phyloP scores from a whole-genome alignment of 148 eudicot species.

The Oxyria digyna region DNA sequence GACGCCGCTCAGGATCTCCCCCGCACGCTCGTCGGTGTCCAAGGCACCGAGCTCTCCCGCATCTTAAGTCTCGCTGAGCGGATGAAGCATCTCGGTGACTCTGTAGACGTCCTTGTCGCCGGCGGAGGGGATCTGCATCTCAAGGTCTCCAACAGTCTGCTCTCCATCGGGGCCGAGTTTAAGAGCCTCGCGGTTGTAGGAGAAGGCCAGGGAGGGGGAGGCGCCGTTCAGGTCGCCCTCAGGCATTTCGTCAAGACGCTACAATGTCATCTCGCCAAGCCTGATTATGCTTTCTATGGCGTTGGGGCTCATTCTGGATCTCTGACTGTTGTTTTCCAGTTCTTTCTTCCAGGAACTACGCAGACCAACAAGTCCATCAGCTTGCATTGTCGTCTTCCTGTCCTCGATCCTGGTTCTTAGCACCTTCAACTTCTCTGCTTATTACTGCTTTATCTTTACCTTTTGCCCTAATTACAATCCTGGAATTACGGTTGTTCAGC shows the following conservation, averaged over 20 bases:
- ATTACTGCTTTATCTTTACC: too few relatives aligned
- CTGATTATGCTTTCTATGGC: conserved; percentile 82
- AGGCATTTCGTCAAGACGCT: conserved; percentile 83
- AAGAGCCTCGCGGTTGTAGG: conserved; percentile 58
- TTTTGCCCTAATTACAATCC: too few relatives aligned
- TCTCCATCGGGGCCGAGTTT: conserved; percentile 76
- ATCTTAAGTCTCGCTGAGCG: conserved; percentile 59
- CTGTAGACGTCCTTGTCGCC: conserved; percentile 43
- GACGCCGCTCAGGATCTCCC: conserved; percentile 77
- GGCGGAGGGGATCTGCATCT: conserved; percentile 60
- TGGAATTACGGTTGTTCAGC: too few relatives aligned
- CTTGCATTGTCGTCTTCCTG: conserved; percentile 81
- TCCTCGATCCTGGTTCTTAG: conserved; percentile 57
- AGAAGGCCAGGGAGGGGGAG: conserved; percentile 37
- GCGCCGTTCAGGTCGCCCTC: conserved; percentile 69
- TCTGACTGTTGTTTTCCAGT: conserved; percentile 79
- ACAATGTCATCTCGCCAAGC: conserved; percentile 79
- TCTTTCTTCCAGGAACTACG: conserved; percentile 69
- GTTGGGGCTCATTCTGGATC: conserved; percentile 61
- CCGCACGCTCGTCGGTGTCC: conserved; percentile 48
- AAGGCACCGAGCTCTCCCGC: conserved; percentile 34
- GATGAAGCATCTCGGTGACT: conserved; percentile 87
- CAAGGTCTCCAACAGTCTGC: conserved; percentile 58
- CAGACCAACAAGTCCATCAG: conserved; percentile 80
- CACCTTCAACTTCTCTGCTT: too few relatives aligned